These are phyloP conservation scores for Silene noctiflora DNA, from an alignment of 179 eudicot species.

Conservation along the genomic window DNA sequence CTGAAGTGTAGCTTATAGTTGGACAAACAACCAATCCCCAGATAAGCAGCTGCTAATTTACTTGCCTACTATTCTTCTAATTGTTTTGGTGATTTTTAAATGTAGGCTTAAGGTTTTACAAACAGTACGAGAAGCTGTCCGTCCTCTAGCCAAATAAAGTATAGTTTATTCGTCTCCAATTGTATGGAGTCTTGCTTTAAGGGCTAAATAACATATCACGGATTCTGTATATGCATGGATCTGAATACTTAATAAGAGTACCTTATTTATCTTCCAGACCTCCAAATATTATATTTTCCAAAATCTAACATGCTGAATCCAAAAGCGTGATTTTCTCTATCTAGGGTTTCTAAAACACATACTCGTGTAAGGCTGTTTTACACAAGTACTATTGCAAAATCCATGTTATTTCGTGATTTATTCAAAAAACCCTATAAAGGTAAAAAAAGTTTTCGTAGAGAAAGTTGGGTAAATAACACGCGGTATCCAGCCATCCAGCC, in stretches of 20 bases:
- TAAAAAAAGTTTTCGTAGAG: neutral
- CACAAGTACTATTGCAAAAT: too few relatives aligned
- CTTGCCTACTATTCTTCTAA: neutral
- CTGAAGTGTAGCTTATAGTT: constrained; percentile 1
- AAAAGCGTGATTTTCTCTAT: neutral
- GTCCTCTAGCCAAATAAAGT: neutral
- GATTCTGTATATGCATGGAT: constrained; percentile 7
- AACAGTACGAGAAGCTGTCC: neutral
- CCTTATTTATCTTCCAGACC: neutral
- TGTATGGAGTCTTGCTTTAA: neutral
- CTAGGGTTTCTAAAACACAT: neutral
- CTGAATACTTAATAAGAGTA: neutral
- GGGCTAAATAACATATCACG: neutral
- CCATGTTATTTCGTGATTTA: too few relatives aligned
- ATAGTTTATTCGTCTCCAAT: neutral
- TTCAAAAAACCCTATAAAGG: neutral
- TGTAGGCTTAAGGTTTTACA: neutral
- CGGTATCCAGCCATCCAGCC: neutral
- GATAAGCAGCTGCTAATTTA: neutral
- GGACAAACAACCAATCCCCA: constrained; percentile 12
- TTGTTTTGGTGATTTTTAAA: neutral
- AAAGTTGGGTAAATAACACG: neutral
- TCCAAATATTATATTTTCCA: neutral
- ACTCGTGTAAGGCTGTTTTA: neutral
- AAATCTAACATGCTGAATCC: neutral